These are phyloP conservation scores for Arthrinium puccinioides DNA, from an alignment of 2,329 filamentous ascomycete species.

Conservation along the genomic window DNA sequence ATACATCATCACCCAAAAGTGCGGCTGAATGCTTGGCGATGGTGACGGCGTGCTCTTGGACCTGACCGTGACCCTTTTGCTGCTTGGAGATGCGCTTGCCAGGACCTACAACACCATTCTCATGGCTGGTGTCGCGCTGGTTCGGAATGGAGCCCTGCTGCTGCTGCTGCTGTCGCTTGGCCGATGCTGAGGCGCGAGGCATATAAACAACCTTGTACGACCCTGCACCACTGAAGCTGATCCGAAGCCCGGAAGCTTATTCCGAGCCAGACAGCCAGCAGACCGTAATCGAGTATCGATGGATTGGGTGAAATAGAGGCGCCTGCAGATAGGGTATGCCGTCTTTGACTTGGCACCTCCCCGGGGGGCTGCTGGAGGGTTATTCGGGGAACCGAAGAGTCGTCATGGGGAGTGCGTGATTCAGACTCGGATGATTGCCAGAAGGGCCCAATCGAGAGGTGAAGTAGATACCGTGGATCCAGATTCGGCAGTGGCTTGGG, in stretches of 20 bases:
- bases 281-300: no score
- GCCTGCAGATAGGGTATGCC: no score
- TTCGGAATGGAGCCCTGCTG: constrained; percentile 39
- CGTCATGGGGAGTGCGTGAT: no score
- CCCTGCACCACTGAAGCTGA: constrained; percentile 2
- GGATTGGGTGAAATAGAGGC: no score
- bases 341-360: no score
- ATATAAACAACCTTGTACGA: constrained; percentile 35
- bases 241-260: constrained; percentile 1
- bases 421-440: no score
- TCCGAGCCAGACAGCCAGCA: constrained; percentile 2
- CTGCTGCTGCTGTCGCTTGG: constrained; percentile 49
- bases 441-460: no score
- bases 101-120: constrained; percentile 78
- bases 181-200: constrained; percentile 52
- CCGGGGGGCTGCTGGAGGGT: no score
- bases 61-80: constrained; percentile 38
- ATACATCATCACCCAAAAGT: constrained; percentile 10
- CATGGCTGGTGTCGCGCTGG: constrained; percentile 69
- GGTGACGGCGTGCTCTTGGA: constrained; percentile 27
- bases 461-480: no score
- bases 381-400: no score
- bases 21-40: constrained; percentile 14
- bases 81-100: constrained; percentile 50
- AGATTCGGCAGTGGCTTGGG: no score